A percentile compares a stretch with the other conserved stretches of the same genome.
Conservation (phyloP, 2,329 filamentous ascomycete genomes). For the Nemania sp. region DNA sequence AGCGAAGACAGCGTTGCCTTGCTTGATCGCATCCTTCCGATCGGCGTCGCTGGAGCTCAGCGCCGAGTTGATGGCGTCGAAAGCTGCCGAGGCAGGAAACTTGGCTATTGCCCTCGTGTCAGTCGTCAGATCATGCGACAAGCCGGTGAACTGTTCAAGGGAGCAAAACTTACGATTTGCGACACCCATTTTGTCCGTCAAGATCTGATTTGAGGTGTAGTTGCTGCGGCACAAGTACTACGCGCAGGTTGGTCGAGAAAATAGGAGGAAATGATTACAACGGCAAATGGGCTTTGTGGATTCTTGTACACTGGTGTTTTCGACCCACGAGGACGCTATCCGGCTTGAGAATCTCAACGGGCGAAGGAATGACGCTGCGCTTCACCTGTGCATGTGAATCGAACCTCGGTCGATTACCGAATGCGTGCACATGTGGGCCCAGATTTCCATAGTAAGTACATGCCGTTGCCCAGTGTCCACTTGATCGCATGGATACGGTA, state of each 20-base stretch:
- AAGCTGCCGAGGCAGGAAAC: constrained; percentile 88
- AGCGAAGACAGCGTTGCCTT: constrained; percentile 83
- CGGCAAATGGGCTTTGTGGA: constrained; percentile 2
- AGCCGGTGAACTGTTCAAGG: constrained; percentile 1
- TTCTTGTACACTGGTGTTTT: constrained; percentile 23
- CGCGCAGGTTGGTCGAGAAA: constrained; percentile 1
- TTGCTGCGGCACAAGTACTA: not conserved
- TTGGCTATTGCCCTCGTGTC: constrained; percentile 55
- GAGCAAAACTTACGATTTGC: constrained; percentile 63
- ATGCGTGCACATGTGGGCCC: constrained; percentile 30
- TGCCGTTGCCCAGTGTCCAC: too few relatives aligned
- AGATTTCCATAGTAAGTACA: too few relatives aligned
- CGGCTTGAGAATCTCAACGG: constrained; percentile 28
- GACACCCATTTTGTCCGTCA: constrained; percentile 65
- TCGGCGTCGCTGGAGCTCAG: constrained; percentile 71
- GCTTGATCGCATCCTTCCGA: constrained; percentile 82
- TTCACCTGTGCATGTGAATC: constrained; percentile 37
- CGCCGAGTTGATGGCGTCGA: constrained; percentile 80
- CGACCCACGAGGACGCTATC: constrained; percentile 11
- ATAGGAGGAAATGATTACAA: not conserved
- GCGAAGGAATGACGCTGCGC: constrained; percentile 32
- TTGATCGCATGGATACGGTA: too few relatives aligned
- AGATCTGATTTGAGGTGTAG: constrained; percentile 6
- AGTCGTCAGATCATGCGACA: not conserved
- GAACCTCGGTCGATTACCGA: constrained; percentile 38